Evolutionary conservation across 2,329 filamentous ascomycete species (phyloP).

Genomic region (Aspergillus brasiliensis): DNA sequence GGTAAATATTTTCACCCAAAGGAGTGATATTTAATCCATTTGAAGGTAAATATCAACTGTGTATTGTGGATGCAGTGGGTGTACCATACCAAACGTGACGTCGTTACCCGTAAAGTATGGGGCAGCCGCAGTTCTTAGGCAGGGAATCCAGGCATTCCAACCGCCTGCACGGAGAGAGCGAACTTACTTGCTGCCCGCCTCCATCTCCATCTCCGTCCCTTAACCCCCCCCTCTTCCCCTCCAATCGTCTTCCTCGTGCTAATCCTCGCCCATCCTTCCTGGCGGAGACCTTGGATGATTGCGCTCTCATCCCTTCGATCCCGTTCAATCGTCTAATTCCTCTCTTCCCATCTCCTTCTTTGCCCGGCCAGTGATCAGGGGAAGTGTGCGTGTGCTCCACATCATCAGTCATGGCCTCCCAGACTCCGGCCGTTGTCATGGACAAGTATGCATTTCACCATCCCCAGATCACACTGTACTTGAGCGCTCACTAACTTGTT

Average conservation of each 20-base stretch:
- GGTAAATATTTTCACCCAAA: no score
- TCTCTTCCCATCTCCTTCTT: neutral
- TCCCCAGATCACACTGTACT: conserved; percentile 35
- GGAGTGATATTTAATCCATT: no score
- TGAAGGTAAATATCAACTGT: no score
- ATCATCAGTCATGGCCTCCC: conserved; percentile 74
- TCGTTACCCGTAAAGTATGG: neutral
- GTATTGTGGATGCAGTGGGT: no score
- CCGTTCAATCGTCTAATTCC: conserved; percentile 4
- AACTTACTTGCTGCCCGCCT: conserved; percentile 9
- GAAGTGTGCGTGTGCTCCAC: conserved; percentile 21
- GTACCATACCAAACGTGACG: no score
- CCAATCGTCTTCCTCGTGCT: conserved; percentile 2
- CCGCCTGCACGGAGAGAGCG: neutral
- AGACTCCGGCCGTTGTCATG: conserved; percentile 99
- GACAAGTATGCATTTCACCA: conserved; percentile 80
- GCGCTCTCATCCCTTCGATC: conserved; percentile 4
- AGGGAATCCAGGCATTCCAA: neutral
- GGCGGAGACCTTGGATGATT: neutral
- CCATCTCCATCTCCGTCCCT: conserved; percentile 11
- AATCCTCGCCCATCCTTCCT: neutral
- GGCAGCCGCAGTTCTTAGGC: neutral
- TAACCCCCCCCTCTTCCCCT: conserved; percentile 6
- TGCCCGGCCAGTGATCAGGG: conserved; percentile 17
- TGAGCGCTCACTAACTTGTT: conserved; percentile 39